Conservation (phyloP, 169 alveolate genomes). For the Eimeria zaria region DNA sequence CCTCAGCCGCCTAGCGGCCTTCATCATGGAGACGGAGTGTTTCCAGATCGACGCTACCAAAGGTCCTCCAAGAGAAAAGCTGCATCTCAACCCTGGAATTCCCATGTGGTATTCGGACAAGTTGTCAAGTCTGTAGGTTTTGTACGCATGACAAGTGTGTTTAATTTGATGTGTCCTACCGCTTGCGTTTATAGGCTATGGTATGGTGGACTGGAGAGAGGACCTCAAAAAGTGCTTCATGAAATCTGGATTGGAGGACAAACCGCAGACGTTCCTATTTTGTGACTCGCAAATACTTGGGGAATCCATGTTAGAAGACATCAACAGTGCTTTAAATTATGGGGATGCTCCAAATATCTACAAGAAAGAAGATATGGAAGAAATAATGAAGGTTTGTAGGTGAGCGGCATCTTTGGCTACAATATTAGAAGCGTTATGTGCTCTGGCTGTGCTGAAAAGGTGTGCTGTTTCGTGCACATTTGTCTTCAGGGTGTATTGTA, state of each 20-base stretch:
- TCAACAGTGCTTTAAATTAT: slow-evolving; percentile 95
- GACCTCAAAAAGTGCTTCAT: slow-evolving; percentile 95
- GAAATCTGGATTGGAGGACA: slow-evolving; percentile 96
- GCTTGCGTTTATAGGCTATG: slow-evolving; percentile 83
- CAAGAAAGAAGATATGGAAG: slow-evolving; percentile 96
- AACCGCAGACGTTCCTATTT: slow-evolving; percentile 95
- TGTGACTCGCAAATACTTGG: slow-evolving; percentile 96
- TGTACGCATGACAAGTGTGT: slow-evolving; percentile 90
- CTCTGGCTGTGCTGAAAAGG: background rate
- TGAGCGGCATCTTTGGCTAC: background rate
- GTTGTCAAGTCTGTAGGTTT: background rate
- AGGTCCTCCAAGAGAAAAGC: slow-evolving; percentile 89
- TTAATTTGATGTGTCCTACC: background rate
- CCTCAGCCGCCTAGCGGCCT: slow-evolving; percentile 97
- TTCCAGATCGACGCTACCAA: slow-evolving; percentile 95
- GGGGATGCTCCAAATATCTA: slow-evolving; percentile 97
- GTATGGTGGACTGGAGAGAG: slow-evolving; percentile 96
- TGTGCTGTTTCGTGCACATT: background rate
- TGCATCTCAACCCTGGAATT: slow-evolving; percentile 91
- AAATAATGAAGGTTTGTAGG: slow-evolving; percentile 92
- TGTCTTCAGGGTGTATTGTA: slow-evolving; percentile 85
- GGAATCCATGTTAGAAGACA: slow-evolving; percentile 97
- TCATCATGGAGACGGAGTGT: slow-evolving; percentile 93
- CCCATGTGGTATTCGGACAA: background rate
- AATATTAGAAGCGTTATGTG: background rate